phyloP scores from a whole-genome alignment of 352 stramenopile species.

The Globisporangium takayamanum region DNA sequence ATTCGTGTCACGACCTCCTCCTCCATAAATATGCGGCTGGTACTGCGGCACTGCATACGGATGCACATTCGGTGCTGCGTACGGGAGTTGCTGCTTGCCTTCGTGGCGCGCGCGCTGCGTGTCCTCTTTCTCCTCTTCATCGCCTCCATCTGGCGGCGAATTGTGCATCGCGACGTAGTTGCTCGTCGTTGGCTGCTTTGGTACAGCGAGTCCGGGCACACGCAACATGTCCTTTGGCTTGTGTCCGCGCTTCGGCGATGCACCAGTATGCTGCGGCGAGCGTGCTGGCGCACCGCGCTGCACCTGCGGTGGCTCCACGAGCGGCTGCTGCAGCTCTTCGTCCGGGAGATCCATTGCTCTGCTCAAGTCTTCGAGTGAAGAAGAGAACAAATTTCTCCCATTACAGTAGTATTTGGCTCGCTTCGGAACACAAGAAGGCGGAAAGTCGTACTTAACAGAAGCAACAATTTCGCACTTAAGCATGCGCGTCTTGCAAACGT shows the following conservation, averaged over 20 bases:
- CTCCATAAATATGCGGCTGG: constrained; percentile 22
- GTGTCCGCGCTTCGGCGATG: constrained; percentile 18
- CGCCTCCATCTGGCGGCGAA: background rate
- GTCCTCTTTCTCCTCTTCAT: constrained; percentile 64
- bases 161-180: constrained; percentile 34
- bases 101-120: constrained; percentile 3
- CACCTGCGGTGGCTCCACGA: constrained; percentile 29
- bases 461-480: too few relatives aligned
- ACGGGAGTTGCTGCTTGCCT: constrained; percentile 36
- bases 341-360: constrained; percentile 60
- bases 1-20: background rate
- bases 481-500: too few relatives aligned
- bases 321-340: constrained; percentile 69
- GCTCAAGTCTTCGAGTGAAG: background rate
- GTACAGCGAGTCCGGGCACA: background rate
- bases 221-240: constrained; percentile 12
- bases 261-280: constrained; percentile 11
- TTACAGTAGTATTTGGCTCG: background rate
- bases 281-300: constrained; percentile 4
- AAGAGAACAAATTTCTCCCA: background rate
- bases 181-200: constrained; percentile 12
- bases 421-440: too few relatives aligned
- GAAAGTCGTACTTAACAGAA: too few relatives aligned
- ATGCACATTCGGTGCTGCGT: constrained; percentile 68
- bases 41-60: constrained; percentile 80